These are phyloP conservation scores for Epichloe typhina DNA, from an alignment of 2,329 filamentous ascomycete genomes.

Conservation along the genomic window DNA sequence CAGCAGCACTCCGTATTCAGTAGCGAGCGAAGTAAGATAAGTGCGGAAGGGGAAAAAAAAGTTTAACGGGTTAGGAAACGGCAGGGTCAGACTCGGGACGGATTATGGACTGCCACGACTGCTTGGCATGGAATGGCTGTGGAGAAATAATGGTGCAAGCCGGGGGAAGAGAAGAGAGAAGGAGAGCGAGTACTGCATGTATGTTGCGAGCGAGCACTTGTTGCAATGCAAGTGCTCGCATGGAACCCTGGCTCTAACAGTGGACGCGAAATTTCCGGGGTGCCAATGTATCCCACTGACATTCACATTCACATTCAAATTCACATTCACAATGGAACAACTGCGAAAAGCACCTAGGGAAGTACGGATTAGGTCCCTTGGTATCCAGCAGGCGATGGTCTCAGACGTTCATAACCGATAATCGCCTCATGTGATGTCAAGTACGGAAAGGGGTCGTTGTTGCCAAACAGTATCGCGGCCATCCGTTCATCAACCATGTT, in stretches of 20 bases:
- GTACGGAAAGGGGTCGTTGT: no score
- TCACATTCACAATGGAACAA: no score
- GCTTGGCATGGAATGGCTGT: conserved; percentile 1
- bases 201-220: not conserved
- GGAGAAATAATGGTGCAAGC: conserved; percentile 1
- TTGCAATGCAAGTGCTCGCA: not conserved
- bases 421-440: no score
- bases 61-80: not conserved
- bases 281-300: not conserved
- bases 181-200: not conserved
- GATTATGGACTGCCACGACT: not conserved
- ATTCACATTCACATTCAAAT: not conserved
- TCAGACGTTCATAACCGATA: no score
- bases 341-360: no score
- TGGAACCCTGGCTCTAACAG: not conserved
- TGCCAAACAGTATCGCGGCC: no score
- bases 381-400: no score
- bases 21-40: not conserved
- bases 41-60: not conserved
- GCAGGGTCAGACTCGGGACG: not conserved
- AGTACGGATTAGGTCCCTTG: no score
- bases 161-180: not conserved
- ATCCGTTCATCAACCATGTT: no score
- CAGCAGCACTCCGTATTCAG: not conserved
- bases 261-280: not conserved